Percentiles rank a stretch among this genome's conserved stretches.
phyloP scores from a whole-genome alignment of 208 protist species.

The Trypanosoma caninum region DNA sequence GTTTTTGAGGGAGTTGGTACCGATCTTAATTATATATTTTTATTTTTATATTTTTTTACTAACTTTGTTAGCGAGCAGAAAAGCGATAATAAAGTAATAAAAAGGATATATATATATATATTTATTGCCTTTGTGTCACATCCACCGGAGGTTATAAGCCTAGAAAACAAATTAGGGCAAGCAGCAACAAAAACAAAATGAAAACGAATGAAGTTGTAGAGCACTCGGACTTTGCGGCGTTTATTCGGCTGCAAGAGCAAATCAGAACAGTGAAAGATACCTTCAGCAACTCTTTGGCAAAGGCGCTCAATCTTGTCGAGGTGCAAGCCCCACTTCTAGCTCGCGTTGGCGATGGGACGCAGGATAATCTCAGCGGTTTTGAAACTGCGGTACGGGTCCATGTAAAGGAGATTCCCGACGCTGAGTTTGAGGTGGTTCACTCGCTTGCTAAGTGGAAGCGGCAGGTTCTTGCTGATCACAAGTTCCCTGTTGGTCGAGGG shows the following conservation, averaged over 20 bases:
- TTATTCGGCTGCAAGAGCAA: conserved; percentile 62
- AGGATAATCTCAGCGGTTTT: conserved; percentile 89
- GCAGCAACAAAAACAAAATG: conserved; percentile 1
- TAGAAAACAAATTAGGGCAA: neutral
- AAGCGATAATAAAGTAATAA: no score
- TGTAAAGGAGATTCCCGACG: conserved; percentile 77
- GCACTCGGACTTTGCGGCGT: conserved; percentile 31
- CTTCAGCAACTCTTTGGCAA: conserved; percentile 65
- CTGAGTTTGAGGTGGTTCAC: conserved; percentile 84
- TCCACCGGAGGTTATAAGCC: no score
- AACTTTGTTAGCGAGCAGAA: no score
- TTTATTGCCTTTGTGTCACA: no score
- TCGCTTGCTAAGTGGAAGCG: conserved; percentile 94
- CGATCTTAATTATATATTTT: no score
- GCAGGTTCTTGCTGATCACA: conserved; percentile 70
- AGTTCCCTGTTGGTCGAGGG: conserved; percentile 72
- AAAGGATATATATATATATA: neutral
- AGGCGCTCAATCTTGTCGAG: conserved; percentile 68
- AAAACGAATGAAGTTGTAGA: neutral
- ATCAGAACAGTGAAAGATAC: conserved; percentile 65
- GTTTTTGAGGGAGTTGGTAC: no score
- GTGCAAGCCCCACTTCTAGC: conserved; percentile 84
- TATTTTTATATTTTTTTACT: no score
- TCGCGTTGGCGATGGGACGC: conserved; percentile 74
- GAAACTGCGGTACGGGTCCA: conserved; percentile 85